Evolutionary conservation across 768 basidiomycete species (phyloP).

Genomic region (Trametes cingulata): DNA sequence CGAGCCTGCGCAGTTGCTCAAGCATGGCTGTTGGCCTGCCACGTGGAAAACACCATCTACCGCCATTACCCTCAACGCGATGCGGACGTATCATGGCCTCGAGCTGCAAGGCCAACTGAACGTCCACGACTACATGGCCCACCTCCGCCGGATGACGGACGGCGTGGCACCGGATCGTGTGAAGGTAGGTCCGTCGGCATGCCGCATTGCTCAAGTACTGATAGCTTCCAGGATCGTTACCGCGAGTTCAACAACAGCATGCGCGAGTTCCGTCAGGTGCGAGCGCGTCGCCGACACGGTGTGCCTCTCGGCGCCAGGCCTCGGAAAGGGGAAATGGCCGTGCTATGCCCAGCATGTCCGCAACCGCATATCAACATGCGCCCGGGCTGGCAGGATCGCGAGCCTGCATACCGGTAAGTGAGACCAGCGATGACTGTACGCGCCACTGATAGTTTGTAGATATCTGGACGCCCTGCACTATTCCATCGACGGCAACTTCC

Average conservation of each 20-base stretch:
- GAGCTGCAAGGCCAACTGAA: neutral
- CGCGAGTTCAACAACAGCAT: neutral
- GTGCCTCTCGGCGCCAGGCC: no score
- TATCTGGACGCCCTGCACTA: slow-evolving; percentile 14
- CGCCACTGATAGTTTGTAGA: neutral
- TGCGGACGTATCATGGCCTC: neutral
- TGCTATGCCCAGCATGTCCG: slow-evolving; percentile 30
- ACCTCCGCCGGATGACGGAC: neutral
- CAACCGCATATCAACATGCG: slow-evolving; percentile 23
- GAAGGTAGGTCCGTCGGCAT: neutral
- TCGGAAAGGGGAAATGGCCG: neutral
- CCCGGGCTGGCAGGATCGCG: slow-evolving; percentile 16
- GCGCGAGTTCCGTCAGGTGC: neutral
- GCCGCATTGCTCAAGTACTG: no score
- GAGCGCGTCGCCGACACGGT: neutral
- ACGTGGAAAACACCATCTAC: neutral
- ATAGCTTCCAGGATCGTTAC: neutral
- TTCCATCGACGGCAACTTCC: slow-evolving; percentile 21
- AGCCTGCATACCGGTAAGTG: neutral
- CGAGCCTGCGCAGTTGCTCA: neutral
- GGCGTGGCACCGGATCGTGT: neutral
- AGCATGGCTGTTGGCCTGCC: neutral
- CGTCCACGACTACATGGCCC: neutral
- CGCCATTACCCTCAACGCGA: neutral
- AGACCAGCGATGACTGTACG: neutral